Conservation (phyloP, 2,329 filamentous ascomycete genomes). For the Alternaria arbusti region DNA sequence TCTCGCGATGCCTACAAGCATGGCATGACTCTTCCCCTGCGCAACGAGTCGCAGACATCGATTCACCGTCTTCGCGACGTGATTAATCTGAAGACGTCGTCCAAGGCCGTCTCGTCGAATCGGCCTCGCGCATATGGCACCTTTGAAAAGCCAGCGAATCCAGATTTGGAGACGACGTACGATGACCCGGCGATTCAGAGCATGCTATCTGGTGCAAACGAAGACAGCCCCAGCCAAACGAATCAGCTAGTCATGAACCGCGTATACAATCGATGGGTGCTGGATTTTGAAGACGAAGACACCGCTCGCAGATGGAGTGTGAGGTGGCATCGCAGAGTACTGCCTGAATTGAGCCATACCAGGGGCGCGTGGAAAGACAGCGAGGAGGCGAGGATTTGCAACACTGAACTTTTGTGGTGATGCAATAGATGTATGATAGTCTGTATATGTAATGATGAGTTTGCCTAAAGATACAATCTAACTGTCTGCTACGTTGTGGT, state of each 20-base stretch:
- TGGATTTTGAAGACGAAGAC: constrained; percentile 62
- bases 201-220: constrained; percentile 19
- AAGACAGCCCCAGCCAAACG: constrained; percentile 17
- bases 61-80: constrained; percentile 39
- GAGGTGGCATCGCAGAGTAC: constrained; percentile 59
- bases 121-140: constrained; percentile 30
- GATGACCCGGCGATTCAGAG: constrained; percentile 22
- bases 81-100: constrained; percentile 30
- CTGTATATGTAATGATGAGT: neutral
- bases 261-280: constrained; percentile 57
- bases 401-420: constrained; percentile 59
- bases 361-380: constrained; percentile 31
- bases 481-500: neutral
- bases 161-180: constrained; percentile 3
- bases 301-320: constrained; percentile 61
- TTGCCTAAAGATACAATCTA: neutral
- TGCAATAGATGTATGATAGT: neutral
- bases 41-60: constrained; percentile 25
- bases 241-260: constrained; percentile 43
- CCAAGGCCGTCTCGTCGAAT: constrained; percentile 21
- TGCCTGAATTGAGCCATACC: constrained; percentile 41
- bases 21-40: constrained; percentile 39
- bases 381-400: constrained; percentile 51
- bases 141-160: neutral
- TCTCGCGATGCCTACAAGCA: constrained; percentile 37